Evolutionary conservation across 371 early-diverging fungal species (phyloP), one percentile per base, ranked within the genome.

Genomic region (Pancytospora philotis): DNA sequence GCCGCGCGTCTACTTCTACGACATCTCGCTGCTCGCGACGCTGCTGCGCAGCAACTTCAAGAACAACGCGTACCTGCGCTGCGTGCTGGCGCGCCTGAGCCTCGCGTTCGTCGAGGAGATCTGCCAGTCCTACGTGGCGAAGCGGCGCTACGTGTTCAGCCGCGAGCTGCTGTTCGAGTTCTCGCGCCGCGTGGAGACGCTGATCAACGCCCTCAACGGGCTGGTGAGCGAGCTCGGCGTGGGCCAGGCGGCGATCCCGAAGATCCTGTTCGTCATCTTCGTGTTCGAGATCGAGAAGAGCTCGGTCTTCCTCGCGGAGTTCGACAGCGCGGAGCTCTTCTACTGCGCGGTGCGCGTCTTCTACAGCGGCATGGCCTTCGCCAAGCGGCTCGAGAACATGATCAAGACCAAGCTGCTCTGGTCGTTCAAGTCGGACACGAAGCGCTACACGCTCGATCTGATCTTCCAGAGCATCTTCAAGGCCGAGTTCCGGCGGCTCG

Each of bases 291-390:
- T 27, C 16, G 27, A 55, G 16, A 55, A 25, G 10, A 10, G 27
- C 10, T 10, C 10, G 10, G 27, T 10, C 10, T 55, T 55, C 27
- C 10, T 10, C 10, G 34, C 27, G 10, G 27, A 55, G 10, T 55
- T 10, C 55, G 55, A 35, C 30, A 55, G 10, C 10, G 34, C 10
- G 10, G 55, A 55, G 55, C 55, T 55, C 10, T 55, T 55, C 55
- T 55, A 55, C 27, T 55, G 55, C 34, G 55, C 55, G 34, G 55
- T 27, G 34, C 55, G 55, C 10, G 34, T 35, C 16, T 16, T 55
- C 10, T 10, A 55, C 27, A 27, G 34, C 16, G 27, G 27, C 10
- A 27, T 10, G 10, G 10, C 27, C 16, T 55, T 55, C 34, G 55
- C 55, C 10, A 55, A 55, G 55, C 10, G 27, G 27, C 55, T 55